Base-by-base conservation (phyloP, 805 yeast genomes). In the Saccharomycopsis fodiens region DNA sequence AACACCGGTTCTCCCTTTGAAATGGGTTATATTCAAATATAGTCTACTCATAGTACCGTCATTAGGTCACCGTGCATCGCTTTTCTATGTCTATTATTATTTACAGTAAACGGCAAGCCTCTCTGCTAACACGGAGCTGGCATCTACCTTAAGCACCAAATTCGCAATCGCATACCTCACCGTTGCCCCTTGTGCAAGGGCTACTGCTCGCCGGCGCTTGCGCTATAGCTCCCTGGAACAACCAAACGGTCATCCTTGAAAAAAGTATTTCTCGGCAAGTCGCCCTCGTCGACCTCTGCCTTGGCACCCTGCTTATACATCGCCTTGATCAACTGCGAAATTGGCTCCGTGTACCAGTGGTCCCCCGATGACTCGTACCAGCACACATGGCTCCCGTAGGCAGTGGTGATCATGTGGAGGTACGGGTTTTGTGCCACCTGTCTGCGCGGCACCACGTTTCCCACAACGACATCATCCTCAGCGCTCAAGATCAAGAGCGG, bases 341-440 rank as follows among this genome's bases (percentile, higher is more conserved):
- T 49, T 21, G 81, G 82, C 5, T 66, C 64, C 3, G 75, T 62
- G 53, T 72, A 76, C 95, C 95, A 86, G 55, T 87, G 74, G 35
- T 68, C 67, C 21, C 83, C 82, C 21, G 70, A 64, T 40, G 68
- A 62, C 52, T 72, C 68, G 50, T 78, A 85, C 82, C 82, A 85
- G n/a, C 85, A 93, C 44, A 85, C 69, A 61, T 85, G 95, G 1
- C 95, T 94, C 4, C 95, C 95, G 43, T 74, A 67, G 35, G 73
- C 69, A 4, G 89, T 81, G 48, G 78, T 72, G 3, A 79, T 67
- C 55, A 81, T 53, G 37, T 73, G 63, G 29, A 77, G 62, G 57
- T 72, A 76, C 1, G 94, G 93, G 56, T 84, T 84, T 25, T 58
- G 52, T 34, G 56, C 52, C 17, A 74, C 69, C 49, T 78, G 81